A percentile compares a stretch with the other conserved stretches of the same genome.
Conservation (phyloP, 2,329 filamentous ascomycete genomes). For the Neonectria ditissima region DNA sequence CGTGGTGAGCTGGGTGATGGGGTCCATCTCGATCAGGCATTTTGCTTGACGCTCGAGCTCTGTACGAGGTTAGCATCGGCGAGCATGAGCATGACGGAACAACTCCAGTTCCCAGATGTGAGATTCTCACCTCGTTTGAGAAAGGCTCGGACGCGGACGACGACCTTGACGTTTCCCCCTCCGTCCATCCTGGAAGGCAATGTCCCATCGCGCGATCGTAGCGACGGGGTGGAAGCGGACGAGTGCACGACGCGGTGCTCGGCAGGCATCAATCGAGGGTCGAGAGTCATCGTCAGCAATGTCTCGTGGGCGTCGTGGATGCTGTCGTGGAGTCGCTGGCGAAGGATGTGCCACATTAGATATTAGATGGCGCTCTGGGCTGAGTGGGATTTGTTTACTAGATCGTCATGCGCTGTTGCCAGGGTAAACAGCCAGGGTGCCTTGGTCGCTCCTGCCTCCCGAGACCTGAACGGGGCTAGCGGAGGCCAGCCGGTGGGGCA, state of each 20-base stretch:
- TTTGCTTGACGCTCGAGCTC: conserved; percentile 83
- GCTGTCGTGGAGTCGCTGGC: conserved; percentile 55
- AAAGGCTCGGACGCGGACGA: conserved; percentile 84
- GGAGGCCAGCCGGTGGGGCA: neutral
- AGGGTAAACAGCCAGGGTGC: conserved; percentile 46
- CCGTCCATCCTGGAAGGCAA: conserved; percentile 69
- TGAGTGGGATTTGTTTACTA: conserved; percentile 52
- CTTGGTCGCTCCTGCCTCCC: conserved; percentile 21
- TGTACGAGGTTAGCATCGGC: conserved; percentile 51
- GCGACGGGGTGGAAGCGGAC: conserved; percentile 81
- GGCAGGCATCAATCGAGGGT: conserved; percentile 60
- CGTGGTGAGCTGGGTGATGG: conserved; percentile 84
- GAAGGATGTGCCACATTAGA: conserved; percentile 55
- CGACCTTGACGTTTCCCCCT: conserved; percentile 84
- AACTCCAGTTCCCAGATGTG: too few species aligned
- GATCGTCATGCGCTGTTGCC: conserved; percentile 48
- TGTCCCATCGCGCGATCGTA: conserved; percentile 79
- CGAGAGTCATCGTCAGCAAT: conserved; percentile 56
- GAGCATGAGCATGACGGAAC: neutral
- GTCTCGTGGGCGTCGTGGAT: conserved; percentile 55
- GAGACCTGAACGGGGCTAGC: conserved; percentile 27
- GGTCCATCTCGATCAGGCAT: conserved; percentile 94
- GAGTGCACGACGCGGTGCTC: conserved; percentile 63
- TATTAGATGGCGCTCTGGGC: conserved; percentile 14
- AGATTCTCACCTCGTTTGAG: conserved; percentile 75